These are phyloP conservation scores for Isabelozyma gotoi DNA, from an alignment of 805 yeast species.

Conservation along the genomic window DNA sequence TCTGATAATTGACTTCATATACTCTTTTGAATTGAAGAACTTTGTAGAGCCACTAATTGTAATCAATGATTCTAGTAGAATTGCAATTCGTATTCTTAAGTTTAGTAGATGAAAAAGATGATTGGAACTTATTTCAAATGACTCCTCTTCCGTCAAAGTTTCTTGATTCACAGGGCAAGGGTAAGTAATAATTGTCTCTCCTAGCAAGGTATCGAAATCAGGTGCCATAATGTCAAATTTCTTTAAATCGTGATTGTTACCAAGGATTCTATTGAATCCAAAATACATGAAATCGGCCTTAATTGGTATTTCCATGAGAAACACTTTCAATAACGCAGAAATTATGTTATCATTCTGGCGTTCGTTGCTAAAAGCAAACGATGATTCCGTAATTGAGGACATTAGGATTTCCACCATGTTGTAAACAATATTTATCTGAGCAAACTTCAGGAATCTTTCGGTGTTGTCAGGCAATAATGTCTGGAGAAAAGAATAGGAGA, in stretches of 20 bases:
- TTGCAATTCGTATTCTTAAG: constrained; percentile 46
- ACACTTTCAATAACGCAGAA: constrained; percentile 31
- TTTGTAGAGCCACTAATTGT: constrained; percentile 22
- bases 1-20: constrained; percentile 40
- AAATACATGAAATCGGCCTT: constrained; percentile 44
- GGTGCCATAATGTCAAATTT: constrained; percentile 47
- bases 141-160: constrained; percentile 4
- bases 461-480: constrained; percentile 51
- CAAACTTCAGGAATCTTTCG: constrained; percentile 31
- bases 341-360: constrained; percentile 16
- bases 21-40: constrained; percentile 33
- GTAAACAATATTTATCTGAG: constrained; percentile 50
- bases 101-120: constrained; percentile 47
- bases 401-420: constrained; percentile 55
- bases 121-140: constrained; percentile 18
- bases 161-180: constrained; percentile 15
- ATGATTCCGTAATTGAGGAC: constrained; percentile 34
- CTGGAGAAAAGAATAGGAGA: constrained; percentile 29
- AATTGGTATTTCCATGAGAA: constrained; percentile 42
- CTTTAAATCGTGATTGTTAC: constrained; percentile 46
- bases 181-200: constrained; percentile 17
- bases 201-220: constrained; percentile 15
- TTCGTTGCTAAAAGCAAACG: constrained; percentile 21
- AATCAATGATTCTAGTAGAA: constrained; percentile 47
- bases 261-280: constrained; percentile 55